Evolutionary conservation across 2,329 filamentous ascomycete species (phyloP), one percentile per base, ranked within the genome.

Genomic region (Aureobasidium sp.): DNA sequence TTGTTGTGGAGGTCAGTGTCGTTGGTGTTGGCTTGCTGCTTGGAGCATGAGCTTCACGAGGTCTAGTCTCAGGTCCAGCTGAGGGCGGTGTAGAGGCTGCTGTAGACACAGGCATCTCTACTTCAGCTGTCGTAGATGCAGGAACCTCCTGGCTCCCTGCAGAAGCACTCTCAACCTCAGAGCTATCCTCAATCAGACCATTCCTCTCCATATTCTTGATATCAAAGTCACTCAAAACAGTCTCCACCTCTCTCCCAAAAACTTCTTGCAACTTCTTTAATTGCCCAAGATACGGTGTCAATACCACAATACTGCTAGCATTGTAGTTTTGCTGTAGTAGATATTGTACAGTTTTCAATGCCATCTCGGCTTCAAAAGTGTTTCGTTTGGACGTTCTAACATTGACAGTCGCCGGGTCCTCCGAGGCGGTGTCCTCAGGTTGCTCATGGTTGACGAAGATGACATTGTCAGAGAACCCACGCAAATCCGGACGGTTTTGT

Each of bases 291-390:
- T 88, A 87, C 0, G 84, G 85, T 0, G 87, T 91, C 3, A 92
- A 69, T 0, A 92, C 82, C 0, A 87, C 86, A 63, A 91, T 87
- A 3, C 89, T 83, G 0, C 76, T 77, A 0, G 74, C 75, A 0
- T 70, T 72, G 67, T 91, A 90, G 0, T 87, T 87, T 68, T 91
- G 87, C 0, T 81, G 79, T 1, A 87, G 76, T 1, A 91, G 72
- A 67, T 91, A 87, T 0, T 78, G 78, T 0, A 90, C 83, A 0
- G 90, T 71, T 0, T 82, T 80, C 5, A 79, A 73, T 0, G 80
- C 79, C 83, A 91, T 86, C 0, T 83, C 75, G 0, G 85, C 76
- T 68, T 91, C 88, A 63, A 78, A 87, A 0, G 66, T 55, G 62
- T 87, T 87, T n/a, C 64, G 64, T 56, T n/a, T 73, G 67, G 10